Evolutionary conservation across 2,329 filamentous ascomycete species (phyloP).

Genomic region (Harringtonia aguacate): DNA sequence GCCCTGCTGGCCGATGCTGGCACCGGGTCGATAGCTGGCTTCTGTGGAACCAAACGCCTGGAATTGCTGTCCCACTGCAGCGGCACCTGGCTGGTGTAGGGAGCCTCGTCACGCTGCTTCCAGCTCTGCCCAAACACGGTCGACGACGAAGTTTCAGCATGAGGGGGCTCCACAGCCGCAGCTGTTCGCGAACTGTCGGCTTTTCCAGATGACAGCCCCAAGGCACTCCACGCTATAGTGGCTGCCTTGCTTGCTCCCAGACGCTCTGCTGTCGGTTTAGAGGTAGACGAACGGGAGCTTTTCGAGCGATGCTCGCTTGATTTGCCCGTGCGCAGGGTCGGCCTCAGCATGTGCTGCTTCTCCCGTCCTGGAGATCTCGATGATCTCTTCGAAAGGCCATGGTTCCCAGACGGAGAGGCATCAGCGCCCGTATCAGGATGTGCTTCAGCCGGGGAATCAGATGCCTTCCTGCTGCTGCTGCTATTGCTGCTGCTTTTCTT

Average conservation of each 20-base stretch:
- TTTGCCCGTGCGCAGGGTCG: constrained; percentile 44
- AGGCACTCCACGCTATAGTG: constrained; percentile 47
- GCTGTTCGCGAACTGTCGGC: constrained; percentile 4
- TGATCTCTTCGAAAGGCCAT: constrained; percentile 4
- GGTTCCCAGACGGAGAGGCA: not conserved
- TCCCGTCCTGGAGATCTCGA: constrained; percentile 45
- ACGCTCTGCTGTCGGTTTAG: constrained; percentile 33
- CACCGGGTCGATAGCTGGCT: constrained; percentile 21
- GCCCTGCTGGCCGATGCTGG: constrained; percentile 17
- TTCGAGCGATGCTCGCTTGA: constrained; percentile 30
- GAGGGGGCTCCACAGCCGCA: not conserved
- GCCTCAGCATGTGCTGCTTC: constrained; percentile 47
- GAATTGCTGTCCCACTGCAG: constrained; percentile 45
- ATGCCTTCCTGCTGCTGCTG: not conserved
- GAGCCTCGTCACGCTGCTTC: constrained; percentile 13
- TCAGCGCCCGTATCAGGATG: not conserved
- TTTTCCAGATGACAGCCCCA: constrained; percentile 21
- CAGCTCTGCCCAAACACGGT: not conserved
- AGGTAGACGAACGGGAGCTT: constrained; percentile 26
- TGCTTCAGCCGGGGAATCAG: not conserved
- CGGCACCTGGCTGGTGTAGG: constrained; percentile 17
- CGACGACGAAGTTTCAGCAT: not conserved
- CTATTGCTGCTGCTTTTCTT: not conserved
- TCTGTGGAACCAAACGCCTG: constrained; percentile 31
- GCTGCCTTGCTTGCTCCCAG: constrained; percentile 52